Conservation (phyloP, 306 rosid species). For the Glycyrrhiza uralensis region DNA sequence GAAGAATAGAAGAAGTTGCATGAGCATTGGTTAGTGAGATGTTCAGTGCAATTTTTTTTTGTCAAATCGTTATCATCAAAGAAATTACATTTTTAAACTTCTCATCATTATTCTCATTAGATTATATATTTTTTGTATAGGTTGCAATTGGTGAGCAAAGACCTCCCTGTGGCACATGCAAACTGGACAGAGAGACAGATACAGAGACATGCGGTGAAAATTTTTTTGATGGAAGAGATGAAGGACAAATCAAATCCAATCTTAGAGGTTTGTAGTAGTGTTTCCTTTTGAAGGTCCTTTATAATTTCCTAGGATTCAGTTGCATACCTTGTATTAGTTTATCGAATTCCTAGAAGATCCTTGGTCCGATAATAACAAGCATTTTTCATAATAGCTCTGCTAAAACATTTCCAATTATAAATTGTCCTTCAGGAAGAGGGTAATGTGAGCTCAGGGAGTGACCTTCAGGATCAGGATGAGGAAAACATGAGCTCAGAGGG, state of each 20-base stretch:
- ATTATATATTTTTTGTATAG: slow-evolving; percentile 42
- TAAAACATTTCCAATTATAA: slow-evolving; percentile 35
- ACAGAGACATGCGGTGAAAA: slow-evolving; percentile 43
- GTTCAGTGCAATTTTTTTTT: not conserved
- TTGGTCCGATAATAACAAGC: not conserved
- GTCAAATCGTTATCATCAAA: not conserved
- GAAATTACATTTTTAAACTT: not conserved
- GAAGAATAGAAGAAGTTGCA: slow-evolving; percentile 88
- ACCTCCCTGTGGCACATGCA: slow-evolving; percentile 65
- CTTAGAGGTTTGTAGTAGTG: slow-evolving; percentile 50
- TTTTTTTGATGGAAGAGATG: slow-evolving; percentile 59
- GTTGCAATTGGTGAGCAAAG: slow-evolving; percentile 68
- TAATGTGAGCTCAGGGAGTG: slow-evolving; percentile 32
- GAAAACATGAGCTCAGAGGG: slow-evolving; percentile 28
- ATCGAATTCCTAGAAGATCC: slow-evolving; percentile 12
- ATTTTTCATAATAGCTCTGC: slow-evolving; percentile 9
- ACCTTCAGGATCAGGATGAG: slow-evolving; percentile 37
- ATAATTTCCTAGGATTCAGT: slow-evolving; percentile 5
- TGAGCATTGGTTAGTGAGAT: slow-evolving; percentile 78
- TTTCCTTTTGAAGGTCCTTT: slow-evolving; percentile 17
- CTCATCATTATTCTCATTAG: slow-evolving; percentile 9
- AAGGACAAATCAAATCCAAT: slow-evolving; percentile 38
- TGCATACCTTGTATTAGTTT: slow-evolving; percentile 18
- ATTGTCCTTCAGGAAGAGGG: slow-evolving; percentile 48
- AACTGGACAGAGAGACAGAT: slow-evolving; percentile 54